Evolutionary conservation across 1,284 basidiomycete species (phyloP).

Genomic region (Puccinia coronata): DNA sequence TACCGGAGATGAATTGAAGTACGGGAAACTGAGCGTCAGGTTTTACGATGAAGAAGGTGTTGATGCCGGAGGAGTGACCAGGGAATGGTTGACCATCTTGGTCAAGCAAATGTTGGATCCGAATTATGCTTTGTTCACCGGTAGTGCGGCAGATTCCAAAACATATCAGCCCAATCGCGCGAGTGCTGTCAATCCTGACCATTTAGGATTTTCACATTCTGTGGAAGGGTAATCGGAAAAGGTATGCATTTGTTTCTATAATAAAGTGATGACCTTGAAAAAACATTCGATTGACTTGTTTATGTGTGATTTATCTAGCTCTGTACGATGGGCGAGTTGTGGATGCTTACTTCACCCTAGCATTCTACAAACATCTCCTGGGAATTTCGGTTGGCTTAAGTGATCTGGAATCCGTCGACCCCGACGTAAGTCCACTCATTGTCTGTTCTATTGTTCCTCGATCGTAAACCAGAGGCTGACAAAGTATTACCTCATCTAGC

Average conservation of each 20-base stretch:
- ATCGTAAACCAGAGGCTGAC: neutral
- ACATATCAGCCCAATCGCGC: no score
- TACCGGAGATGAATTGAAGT: constrained; percentile 93
- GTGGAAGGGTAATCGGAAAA: constrained; percentile 87
- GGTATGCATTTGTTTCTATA: constrained; percentile 30
- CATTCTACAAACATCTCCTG: constrained; percentile 87
- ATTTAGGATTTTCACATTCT: constrained; percentile 98
- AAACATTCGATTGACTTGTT: neutral
- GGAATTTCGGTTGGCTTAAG: constrained; percentile 87
- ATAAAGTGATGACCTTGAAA: no score
- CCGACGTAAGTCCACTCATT: no score
- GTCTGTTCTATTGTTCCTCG: neutral
- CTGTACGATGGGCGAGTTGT: constrained; percentile 93
- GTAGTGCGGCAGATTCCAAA: constrained; percentile 86
- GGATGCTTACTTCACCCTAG: no score
- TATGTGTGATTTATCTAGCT: constrained; percentile 63
- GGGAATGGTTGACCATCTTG: no score
- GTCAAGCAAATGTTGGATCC: constrained; percentile 99
- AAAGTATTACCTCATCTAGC: neutral
- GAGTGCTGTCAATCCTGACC: constrained; percentile 79
- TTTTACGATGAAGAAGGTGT: constrained; percentile 98
- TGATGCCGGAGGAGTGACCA: constrained; percentile 95
- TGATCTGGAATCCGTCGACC: constrained; percentile 93
- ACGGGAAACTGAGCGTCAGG: constrained; percentile 92
- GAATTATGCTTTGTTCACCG: constrained; percentile 97